These are phyloP conservation scores for Penicillium sp. DNA, from an alignment of 2,329 filamentous ascomycete genomes.

Conservation along the genomic window DNA sequence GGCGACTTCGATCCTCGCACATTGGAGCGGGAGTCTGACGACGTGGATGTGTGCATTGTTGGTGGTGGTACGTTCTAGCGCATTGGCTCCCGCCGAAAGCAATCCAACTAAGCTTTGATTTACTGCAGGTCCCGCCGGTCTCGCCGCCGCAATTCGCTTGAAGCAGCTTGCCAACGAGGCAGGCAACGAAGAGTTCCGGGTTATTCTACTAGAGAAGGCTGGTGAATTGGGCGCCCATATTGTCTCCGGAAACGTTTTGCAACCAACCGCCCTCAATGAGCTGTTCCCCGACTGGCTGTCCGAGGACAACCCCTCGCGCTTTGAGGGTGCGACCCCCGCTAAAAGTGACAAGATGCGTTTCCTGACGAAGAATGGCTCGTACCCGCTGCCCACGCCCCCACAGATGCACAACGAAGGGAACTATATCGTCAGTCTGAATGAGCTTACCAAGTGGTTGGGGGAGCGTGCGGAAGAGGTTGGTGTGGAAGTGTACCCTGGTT, in stretches of 20 bases:
- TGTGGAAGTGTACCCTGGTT: slow-evolving; percentile 94
- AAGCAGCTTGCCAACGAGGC: slow-evolving; percentile 95
- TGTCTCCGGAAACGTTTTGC: slow-evolving; percentile 89
- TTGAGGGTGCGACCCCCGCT: slow-evolving; percentile 82
- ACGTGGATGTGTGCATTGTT: slow-evolving; percentile 95
- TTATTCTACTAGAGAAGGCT: slow-evolving; percentile 90
- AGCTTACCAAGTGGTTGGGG: slow-evolving; percentile 92
- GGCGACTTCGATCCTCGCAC: slow-evolving; percentile 63
- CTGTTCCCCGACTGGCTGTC: slow-evolving; percentile 90
- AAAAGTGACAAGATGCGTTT: slow-evolving; percentile 87
- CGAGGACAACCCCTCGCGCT: slow-evolving; percentile 81
- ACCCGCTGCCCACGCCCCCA: slow-evolving; percentile 82
- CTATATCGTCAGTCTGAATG: slow-evolving; percentile 93
- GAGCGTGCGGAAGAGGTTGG: slow-evolving; percentile 95
- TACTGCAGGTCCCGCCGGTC: slow-evolving; percentile 71
- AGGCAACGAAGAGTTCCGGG: slow-evolving; percentile 92
- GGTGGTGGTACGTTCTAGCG: slow-evolving; percentile 65
- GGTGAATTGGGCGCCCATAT: slow-evolving; percentile 94
- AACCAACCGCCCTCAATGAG: slow-evolving; percentile 84
- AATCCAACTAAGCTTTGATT: slow-evolving; percentile 5
- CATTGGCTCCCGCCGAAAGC: not conserved
- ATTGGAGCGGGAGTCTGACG: slow-evolving; percentile 82
- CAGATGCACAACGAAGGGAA: slow-evolving; percentile 99
- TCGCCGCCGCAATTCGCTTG: slow-evolving; percentile 87
- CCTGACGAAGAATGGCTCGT: slow-evolving; percentile 73